Conservation (phyloP, 129 eudicot species). For the Flaveria bidentis region DNA sequence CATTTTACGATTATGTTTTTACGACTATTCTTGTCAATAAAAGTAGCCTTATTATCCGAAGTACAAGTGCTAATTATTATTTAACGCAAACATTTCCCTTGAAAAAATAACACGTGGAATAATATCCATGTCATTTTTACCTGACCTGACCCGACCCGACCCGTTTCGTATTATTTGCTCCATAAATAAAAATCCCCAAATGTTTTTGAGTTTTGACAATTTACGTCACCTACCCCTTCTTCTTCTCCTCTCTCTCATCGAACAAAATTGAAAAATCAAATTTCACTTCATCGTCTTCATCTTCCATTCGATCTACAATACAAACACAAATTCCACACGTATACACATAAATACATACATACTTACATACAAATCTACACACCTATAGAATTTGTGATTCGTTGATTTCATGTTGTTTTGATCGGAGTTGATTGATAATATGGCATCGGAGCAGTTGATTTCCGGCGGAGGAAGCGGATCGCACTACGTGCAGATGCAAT, state of each 20-base stretch:
- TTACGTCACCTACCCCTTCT: conserved; percentile 31
- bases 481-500: conserved; percentile 75
- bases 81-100: no score
- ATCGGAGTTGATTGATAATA: conserved; percentile 34
- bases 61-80: no score
- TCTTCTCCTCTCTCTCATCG: conserved; percentile 17
- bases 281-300: conserved; percentile 10
- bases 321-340: conserved; percentile 22
- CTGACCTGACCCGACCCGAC: background rate
- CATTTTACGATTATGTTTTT: no score
- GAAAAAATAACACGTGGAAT: no score
- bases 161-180: conserved; percentile 3
- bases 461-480: conserved; percentile 58
- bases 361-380: conserved; percentile 15
- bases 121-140: background rate
- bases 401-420: conserved; percentile 10
- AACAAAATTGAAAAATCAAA: conserved; percentile 23
- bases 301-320: conserved; percentile 23
- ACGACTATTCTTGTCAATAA: no score
- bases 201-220: conserved; percentile 17
- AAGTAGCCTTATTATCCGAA: no score
- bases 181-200: conserved; percentile 12
- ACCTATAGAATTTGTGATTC: conserved; percentile 8
- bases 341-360: background rate
- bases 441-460: conserved; percentile 77